Evolutionary conservation across 352 stramenopile species (phyloP), one percentile per base, ranked within the genome.

Genomic region (Phytophthora hybrid): DNA sequence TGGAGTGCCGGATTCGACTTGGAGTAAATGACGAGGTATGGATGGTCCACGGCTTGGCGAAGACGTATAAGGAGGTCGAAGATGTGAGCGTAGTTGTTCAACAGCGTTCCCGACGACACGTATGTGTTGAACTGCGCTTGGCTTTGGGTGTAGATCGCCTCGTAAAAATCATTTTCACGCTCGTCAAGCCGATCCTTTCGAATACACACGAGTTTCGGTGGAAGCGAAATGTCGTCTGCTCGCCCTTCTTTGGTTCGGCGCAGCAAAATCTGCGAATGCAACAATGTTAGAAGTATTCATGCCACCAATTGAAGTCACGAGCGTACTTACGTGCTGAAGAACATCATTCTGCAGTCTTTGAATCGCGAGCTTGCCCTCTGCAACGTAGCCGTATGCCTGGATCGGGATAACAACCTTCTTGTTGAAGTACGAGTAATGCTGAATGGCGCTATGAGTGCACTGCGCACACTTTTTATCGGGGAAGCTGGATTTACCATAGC

Each of bases 61-160:
- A 99, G 93, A 4, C 98, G 94, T 46, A 99, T 99, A 2, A 99
- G 83, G 18, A 99, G 89, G 69, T 98, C 97, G 82, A 99, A 99
- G 69, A 99, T 95, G 90, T 99, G 97, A 11, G 98, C 97, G 75
- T 99, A 99, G 78, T 99, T 99, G 89, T 99, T 99, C n/a, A 99
- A 81, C 21, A 99, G 77, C 59, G 98, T 99, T 14, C 98, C 98
- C 18, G 89, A 93, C 39, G 95, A 92, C 23, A 99, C 96, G 75
- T 99, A 99, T 10, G 98, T 98, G 85, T 99, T 96, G 79, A 99
- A 99, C 68, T 98, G 94, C 13, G 95, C 94, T 80, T 98, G 93
- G 39, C 93, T 99, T 71, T 99, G 95, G 4, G 96, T 99, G 84
- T 99, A 99, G 47, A 96, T 96, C 0, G 97, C 97, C 76, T 99